Evolutionary conservation across 1,284 basidiomycete genomes (phyloP).

Genomic region (Leccinum solheimii): DNA sequence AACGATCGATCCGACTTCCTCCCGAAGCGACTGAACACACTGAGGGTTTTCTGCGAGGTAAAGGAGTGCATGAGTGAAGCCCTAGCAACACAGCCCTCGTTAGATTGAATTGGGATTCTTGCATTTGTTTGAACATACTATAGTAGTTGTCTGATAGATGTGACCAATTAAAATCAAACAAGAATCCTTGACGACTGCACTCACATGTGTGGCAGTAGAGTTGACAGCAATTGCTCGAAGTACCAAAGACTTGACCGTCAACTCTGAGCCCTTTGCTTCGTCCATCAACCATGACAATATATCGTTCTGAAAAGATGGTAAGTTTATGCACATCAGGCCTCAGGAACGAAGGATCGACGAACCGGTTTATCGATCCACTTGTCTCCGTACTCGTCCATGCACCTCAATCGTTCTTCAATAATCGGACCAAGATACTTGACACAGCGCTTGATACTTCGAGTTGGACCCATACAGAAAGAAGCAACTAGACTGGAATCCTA

Average conservation of each 20-base stretch:
- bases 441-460: not conserved
- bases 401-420: conserved; percentile 37
- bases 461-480: not conserved
- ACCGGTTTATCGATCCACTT: conserved; percentile 43
- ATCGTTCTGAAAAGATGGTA: not conserved
- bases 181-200: conserved; percentile 1
- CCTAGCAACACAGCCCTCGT: not conserved
- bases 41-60: conserved; percentile 38
- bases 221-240: conserved; percentile 35
- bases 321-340: not conserved
- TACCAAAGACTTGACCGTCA: conserved; percentile 18
- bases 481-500: conserved; percentile 1
- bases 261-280: conserved; percentile 29
- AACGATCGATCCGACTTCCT: conserved; percentile 25
- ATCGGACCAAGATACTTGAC: conserved; percentile 35
- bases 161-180: no score
- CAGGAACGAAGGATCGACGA: conserved; percentile 23
- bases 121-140: not conserved
- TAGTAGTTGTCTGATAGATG: not conserved
- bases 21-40: not conserved
- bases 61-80: conserved; percentile 39
- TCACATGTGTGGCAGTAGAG: conserved; percentile 41
- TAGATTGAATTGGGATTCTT: not conserved
- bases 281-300: conserved; percentile 47
- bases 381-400: conserved; percentile 34